Evolutionary conservation across 208 protist species (phyloP).

Genomic region (Crithidia bombi): DNA sequence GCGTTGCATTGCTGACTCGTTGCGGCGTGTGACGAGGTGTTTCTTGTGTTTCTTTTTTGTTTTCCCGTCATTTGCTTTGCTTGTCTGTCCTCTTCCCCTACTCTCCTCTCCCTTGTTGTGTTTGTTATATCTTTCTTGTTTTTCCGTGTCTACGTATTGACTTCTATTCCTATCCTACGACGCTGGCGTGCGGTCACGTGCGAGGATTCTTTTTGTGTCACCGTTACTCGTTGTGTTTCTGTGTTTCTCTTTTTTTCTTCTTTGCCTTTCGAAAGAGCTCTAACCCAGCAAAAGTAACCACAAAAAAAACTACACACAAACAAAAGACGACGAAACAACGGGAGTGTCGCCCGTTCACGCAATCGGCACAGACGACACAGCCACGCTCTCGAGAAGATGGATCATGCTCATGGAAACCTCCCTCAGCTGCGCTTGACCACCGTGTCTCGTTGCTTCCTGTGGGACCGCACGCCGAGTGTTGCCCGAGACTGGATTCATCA

Average conservation of each 20-base stretch:
- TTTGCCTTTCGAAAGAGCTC: conserved; percentile 7
- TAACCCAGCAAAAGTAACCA: conserved; percentile 1
- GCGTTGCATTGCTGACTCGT: no score
- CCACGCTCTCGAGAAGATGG: no score
- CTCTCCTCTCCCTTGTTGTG: conserved; percentile 11
- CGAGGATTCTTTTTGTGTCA: conserved; percentile 2
- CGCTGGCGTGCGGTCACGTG: no score
- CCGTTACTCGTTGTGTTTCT: background rate
- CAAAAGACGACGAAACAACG: background rate
- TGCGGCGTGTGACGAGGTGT: no score
- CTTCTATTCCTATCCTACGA: no score
- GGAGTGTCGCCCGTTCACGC: background rate
- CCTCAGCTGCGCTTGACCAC: no score
- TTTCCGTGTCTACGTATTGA: background rate
- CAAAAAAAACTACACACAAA: background rate
- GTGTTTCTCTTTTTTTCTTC: background rate
- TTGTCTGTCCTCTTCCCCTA: conserved; percentile 8
- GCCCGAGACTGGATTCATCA: no score
- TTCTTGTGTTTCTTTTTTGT: background rate
- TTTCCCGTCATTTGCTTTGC: conserved; percentile 5
- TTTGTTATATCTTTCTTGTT: conserved; percentile 18
- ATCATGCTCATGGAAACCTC: no score
- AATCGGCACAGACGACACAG: no score
- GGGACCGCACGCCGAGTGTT: no score
- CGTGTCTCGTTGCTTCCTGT: no score